Evolutionary conservation across 169 alveolate species (phyloP), one percentile per base, ranked within the genome.

Genomic region (Plasmodium vivax): DNA sequence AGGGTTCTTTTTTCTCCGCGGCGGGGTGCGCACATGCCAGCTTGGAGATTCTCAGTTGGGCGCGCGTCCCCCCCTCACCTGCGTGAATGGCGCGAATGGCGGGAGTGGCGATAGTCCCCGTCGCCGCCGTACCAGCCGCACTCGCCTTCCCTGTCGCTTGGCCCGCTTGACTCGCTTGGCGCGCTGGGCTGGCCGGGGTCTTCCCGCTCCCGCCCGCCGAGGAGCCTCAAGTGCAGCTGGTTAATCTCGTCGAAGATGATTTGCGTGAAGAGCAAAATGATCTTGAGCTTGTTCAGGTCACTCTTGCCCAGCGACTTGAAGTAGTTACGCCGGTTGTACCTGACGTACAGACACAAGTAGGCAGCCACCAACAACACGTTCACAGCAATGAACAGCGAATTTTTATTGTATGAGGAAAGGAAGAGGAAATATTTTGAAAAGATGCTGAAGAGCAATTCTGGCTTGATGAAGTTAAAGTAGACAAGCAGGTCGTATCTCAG

Each of bases 381-480:
- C 12, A 87, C 27, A 10, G 93, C 81, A n/a, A 87, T 79, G 45
- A 87, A 87, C 12, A 87, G 79, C 4, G 93, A 87, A 87, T 87
- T 87, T 87, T 87, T 87, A 51, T 87, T 87, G 71, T 87, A 87
- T 6, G 93, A 87, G 4, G 93, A 74, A 27, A 87, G 71, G 43
- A 87, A 87, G 23, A 87, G 45, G 47, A 87, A 87, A 77, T 87
- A 87, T 87, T 87, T 87, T 12, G 93, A 87, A 43, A 87, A 87
- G 2, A 87, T 77, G 81, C 93, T 87, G 32, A 87, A 43, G 9
- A 87, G 68, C 32, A 87, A 16, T 87, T 87, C 85, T 3, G 93
- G 93, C 32, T 87, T 87, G 27, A 87, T 43, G 38, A 87, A 87
- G 77, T 79, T 87, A n/a, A 87, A 87, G 47, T 87, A 87, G n/a